Base-by-base conservation (phyloP, 306 rosid species). In the Prunus fruticosa region DNA sequence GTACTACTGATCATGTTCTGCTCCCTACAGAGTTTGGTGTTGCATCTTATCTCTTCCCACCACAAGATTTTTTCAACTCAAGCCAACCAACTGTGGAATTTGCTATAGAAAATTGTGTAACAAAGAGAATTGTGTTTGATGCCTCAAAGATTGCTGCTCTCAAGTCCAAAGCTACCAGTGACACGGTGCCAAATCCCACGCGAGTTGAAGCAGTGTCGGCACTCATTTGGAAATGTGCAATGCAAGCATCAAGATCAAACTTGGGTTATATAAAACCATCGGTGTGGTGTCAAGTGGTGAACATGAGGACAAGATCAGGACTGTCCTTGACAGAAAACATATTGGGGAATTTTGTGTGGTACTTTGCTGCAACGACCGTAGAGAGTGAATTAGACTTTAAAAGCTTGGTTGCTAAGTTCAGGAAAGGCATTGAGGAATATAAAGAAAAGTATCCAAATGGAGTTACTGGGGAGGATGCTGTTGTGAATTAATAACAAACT, bases 211-310 rank as follows among this genome's bases (percentile, higher is more conserved):
- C 70, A 8, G 84, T 88, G 27, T 73, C 87, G 3, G 82, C 82
- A 0, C 68, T 90, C 15, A 41, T 91, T 18, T 91, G 91, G 93
- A 85, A 84, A 76, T 82, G 77, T 23, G 75, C 83, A 2, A 78
- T 82, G 75, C 72, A 18, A 22, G 84, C 81, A 7, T 71, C 84
- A 18, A 80, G 61, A 67, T 23, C 56, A 46, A 67, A 67, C 18
- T 22, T 14, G 13, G 72, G 34, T 74, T 67, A 5, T n/a, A 25
- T 3, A 22, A 68, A 69, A 19, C 70, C 76, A 34, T 83, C 88
- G 5, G 43, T 81, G 60, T 50, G 80, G 64, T 71, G 75, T 23
- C 91, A 82, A 20, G 30, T 58, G 7, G 81, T 85, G 69, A 85
- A 88, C 67, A 23, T 81, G 22, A 58, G 88, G 11, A 75, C 43